Evolutionary conservation across 345 rosid genomes (phyloP).

Genomic region (Hibiscus syriacus): DNA sequence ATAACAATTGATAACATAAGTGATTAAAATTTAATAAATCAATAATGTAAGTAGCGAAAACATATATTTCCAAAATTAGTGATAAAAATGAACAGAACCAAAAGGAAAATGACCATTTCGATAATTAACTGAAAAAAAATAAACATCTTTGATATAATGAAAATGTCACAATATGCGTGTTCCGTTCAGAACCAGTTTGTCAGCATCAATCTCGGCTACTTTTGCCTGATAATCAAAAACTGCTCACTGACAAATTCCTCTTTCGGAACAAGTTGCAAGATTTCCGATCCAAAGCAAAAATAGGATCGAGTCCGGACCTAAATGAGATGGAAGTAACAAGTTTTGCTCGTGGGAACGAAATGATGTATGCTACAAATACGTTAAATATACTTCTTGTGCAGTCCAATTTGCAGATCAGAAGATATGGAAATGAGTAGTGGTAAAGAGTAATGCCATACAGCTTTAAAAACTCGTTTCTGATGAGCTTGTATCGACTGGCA

Average conservation of each 20-base stretch:
- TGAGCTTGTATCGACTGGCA: constrained; percentile 83
- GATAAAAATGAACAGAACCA: too few relatives aligned
- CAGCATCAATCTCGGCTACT: not conserved
- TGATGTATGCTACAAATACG: not conserved
- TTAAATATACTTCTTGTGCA: constrained; percentile 44
- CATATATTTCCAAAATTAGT: too few relatives aligned
- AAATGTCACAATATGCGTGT: not conserved
- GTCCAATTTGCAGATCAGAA: constrained; percentile 75
- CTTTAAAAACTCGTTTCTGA: constrained; percentile 76
- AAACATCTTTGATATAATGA: not conserved
- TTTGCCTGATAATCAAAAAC: not conserved
- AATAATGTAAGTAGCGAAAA: too few relatives aligned
- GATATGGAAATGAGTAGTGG: constrained; percentile 83
- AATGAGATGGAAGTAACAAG: not conserved
- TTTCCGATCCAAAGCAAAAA: not conserved
- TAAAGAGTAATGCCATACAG: constrained; percentile 65
- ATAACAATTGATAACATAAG: too few relatives aligned
- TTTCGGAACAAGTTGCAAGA: not conserved
- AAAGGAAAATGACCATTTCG: too few relatives aligned
- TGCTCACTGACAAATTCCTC: not conserved
- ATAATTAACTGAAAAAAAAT: too few relatives aligned
- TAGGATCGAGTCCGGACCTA: not conserved
- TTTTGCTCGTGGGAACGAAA: not conserved
- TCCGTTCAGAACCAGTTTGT: not conserved
- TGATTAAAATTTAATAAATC: too few relatives aligned